These are phyloP conservation scores for Stemphylium vesicarium DNA, from an alignment of 2,329 filamentous ascomycete species.

Conservation along the genomic window DNA sequence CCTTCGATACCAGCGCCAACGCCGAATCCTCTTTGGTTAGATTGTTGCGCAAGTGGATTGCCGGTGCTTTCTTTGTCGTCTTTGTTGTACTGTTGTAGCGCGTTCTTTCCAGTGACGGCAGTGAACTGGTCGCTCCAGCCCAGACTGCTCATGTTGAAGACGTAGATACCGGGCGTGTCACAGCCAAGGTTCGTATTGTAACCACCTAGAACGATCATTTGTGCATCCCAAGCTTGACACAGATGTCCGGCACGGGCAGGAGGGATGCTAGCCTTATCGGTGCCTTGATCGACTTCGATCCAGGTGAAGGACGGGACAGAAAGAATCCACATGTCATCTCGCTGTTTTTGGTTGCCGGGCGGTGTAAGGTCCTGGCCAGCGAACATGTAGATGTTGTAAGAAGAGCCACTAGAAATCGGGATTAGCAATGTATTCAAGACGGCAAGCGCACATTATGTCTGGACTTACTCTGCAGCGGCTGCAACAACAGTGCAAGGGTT, in stretches of 20 bases:
- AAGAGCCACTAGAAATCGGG: constrained; percentile 61
- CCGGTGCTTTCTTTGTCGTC: constrained; percentile 40
- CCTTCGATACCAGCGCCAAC: constrained; percentile 64
- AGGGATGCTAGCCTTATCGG: constrained; percentile 50
- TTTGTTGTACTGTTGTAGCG: constrained; percentile 47
- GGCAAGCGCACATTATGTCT: too few relatives aligned
- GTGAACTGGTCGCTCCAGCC: constrained; percentile 75
- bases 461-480: constrained; percentile 65
- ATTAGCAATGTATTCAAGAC: constrained; percentile 11
- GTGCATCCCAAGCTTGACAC: constrained; percentile 78
- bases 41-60: constrained; percentile 60
- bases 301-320: constrained; percentile 82
- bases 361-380: constrained; percentile 77
- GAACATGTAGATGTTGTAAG: constrained; percentile 79
- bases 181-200: constrained; percentile 67
- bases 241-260: constrained; percentile 73
- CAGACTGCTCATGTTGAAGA: constrained; percentile 75
- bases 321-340: constrained; percentile 79
- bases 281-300: constrained; percentile 66
- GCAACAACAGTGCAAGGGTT: constrained; percentile 76
- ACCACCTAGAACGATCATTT: constrained; percentile 81
- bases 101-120: constrained; percentile 64
- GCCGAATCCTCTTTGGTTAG: constrained; percentile 58
- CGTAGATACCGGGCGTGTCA: constrained; percentile 72
- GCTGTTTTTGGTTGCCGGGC: constrained; percentile 63